These are phyloP conservation scores for Dactylonectria macrodidyma DNA, from an alignment of 2,329 filamentous ascomycete genomes.

Conservation along the genomic window DNA sequence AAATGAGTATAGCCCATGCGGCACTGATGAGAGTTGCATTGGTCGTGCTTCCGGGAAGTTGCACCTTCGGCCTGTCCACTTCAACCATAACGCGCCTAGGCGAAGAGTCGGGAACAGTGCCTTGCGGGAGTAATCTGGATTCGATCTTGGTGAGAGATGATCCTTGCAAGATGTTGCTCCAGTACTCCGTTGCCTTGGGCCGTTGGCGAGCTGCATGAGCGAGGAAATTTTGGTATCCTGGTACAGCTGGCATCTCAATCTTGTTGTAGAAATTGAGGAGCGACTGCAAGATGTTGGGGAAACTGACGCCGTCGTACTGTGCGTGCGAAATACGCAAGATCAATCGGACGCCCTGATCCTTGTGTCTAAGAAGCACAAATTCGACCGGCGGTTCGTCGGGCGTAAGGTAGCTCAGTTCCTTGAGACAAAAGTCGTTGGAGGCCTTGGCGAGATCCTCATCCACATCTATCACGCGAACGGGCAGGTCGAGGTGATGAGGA, in stretches of 20 bases:
- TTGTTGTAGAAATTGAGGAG: slow-evolving; percentile 55
- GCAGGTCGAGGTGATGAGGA: slow-evolving; percentile 26
- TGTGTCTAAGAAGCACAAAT: slow-evolving; percentile 38
- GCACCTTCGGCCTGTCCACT: slow-evolving; percentile 8
- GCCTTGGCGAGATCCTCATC: slow-evolving; percentile 32
- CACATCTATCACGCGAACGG: slow-evolving; percentile 26
- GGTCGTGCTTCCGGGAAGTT: slow-evolving; percentile 27
- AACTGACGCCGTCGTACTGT: slow-evolving; percentile 63
- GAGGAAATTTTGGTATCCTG: slow-evolving; percentile 45
- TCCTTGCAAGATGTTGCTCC: slow-evolving; percentile 58
- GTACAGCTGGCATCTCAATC: slow-evolving; percentile 36
- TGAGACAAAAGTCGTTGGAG: slow-evolving; percentile 26
- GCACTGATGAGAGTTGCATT: slow-evolving; percentile 57
- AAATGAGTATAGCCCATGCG: slow-evolving; percentile 58
- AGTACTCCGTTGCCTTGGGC: slow-evolving; percentile 53
- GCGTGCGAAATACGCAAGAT: slow-evolving; percentile 59
- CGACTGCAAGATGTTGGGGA: slow-evolving; percentile 57
- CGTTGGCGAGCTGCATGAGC: background rate
- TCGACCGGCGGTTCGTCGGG: slow-evolving; percentile 27
- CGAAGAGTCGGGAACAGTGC: background rate
- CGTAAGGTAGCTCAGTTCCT: slow-evolving; percentile 13
- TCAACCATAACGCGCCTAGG: slow-evolving; percentile 1
- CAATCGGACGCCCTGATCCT: slow-evolving; percentile 34
- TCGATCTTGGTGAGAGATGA: slow-evolving; percentile 48
- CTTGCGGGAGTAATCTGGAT: background rate